Conservation (phyloP, 345 rosid genomes). For the Melaleuca quinquenervia region DNA sequence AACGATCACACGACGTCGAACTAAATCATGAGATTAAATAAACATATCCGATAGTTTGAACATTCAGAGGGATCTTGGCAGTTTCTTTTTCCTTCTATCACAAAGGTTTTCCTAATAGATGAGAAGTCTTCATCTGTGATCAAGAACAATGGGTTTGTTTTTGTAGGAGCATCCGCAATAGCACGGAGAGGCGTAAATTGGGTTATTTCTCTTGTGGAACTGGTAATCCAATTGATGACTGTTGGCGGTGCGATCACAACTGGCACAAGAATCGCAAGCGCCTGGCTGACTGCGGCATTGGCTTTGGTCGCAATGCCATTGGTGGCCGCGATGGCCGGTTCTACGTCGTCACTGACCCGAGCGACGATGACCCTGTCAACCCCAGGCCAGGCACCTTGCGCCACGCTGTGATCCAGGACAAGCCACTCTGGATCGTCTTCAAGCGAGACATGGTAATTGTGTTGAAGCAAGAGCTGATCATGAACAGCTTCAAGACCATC, state of each 20-base stretch:
- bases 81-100: background rate
- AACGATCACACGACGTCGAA: background rate
- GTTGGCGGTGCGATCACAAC: slow-evolving; percentile 36
- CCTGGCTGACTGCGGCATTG: slow-evolving; percentile 24
- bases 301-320: slow-evolving; percentile 27
- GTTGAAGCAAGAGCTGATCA: slow-evolving; percentile 17
- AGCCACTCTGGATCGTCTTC: slow-evolving; percentile 32
- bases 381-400: slow-evolving; percentile 33
- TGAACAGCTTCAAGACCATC: slow-evolving; percentile 21
- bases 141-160: background rate
- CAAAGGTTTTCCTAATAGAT: background rate
- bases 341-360: slow-evolving; percentile 27
- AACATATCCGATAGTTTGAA: background rate
- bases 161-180: slow-evolving; percentile 12
- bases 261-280: slow-evolving; percentile 37
- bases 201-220: slow-evolving; percentile 18
- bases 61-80: background rate
- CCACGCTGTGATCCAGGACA: slow-evolving; percentile 26
- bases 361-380: slow-evolving; percentile 23
- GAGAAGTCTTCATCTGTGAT: background rate
- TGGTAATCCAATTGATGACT: slow-evolving; percentile 25
- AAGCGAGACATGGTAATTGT: slow-evolving; percentile 25
- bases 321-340: slow-evolving; percentile 31
- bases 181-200: slow-evolving; percentile 13
- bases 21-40: background rate